Evolutionary conservation across 2,329 filamentous ascomycete species (phyloP), one percentile per base, ranked within the genome.

Genomic region (Spiromastix sp.): DNA sequence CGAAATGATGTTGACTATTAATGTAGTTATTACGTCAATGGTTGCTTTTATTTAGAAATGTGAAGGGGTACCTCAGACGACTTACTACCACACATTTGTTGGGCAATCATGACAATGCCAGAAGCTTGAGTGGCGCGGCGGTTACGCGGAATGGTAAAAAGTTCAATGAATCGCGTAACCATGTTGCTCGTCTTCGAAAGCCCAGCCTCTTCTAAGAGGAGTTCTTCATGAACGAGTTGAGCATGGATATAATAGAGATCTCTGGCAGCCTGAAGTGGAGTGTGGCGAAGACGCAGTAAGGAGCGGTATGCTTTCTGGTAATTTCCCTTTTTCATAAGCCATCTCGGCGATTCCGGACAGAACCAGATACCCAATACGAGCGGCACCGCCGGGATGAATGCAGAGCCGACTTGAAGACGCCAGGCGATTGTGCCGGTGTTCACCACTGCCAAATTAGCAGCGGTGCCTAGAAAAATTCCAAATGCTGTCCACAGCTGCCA

Each of bases 391-490:
- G 78, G 77, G 24, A 80, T 70, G 34, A 80, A 74, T 2, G 79
- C 75, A 2, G 76, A 78, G 8, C 68, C 76, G 6, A 81, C 57
- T 48, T 79, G 75, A 16, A 80, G 57, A 27, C 78, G 64, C 79
- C 78, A 82, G 6, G 72, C 63, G 24, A 77, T 71, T 2, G 49
- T 48, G n/a, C 73, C 72, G 0, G 67, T 66, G 33, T 77, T 63
- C 25, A 72, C 74, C 30, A 81, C 73, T 4, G 69, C 73, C 19
- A 82, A 62, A 48, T 81, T 82, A 42, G 77, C 77, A 40, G 67
- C 71, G 34, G 71, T 77, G n/a, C 79, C 80, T 12, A 81, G 60
- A 53, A 81, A 77, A 46, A 82, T 80, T 29, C 74, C 74, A 25
- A 43, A 43, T 39, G 75, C 70, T 6, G 66, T 70, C 63, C 66